phyloP scores from a whole-genome alignment of 1,284 basidiomycete genomes.

The Ganoderma meredithae region DNA sequence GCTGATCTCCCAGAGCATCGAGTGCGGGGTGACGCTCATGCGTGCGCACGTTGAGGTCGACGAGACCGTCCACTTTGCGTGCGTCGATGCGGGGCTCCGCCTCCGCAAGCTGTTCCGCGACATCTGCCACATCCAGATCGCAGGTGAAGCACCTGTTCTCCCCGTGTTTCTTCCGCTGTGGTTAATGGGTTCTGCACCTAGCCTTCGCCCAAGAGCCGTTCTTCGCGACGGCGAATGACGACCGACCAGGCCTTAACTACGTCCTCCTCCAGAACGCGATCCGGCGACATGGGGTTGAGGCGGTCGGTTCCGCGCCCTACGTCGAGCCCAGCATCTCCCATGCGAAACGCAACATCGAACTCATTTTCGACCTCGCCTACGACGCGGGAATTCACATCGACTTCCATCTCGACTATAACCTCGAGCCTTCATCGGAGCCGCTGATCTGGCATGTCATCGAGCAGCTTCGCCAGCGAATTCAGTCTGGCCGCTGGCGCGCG shows the following conservation, averaged over 20 bases:
- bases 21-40: slow-evolving; percentile 67
- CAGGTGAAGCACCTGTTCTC: slow-evolving; percentile 48
- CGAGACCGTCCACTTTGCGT: slow-evolving; percentile 54
- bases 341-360: slow-evolving; percentile 60
- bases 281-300: slow-evolving; percentile 48
- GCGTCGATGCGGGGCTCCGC: slow-evolving; percentile 57
- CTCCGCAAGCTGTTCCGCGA: slow-evolving; percentile 53
- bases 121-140: slow-evolving; percentile 62
- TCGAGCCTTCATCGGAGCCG: slow-evolving; percentile 56
- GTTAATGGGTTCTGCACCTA: slow-evolving; percentile 37
- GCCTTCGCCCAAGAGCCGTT: slow-evolving; percentile 71
- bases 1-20: slow-evolving; percentile 62
- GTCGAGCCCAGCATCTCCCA: slow-evolving; percentile 58
- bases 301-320: slow-evolving; percentile 69
- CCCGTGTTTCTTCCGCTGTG: not conserved
- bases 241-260: slow-evolving; percentile 52
- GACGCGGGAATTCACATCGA: slow-evolving; percentile 54
- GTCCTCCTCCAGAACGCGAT: slow-evolving; percentile 51
- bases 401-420: slow-evolving; percentile 74
- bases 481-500: slow-evolving; percentile 32
- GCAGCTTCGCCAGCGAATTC: slow-evolving; percentile 41
- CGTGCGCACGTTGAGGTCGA: slow-evolving; percentile 75
- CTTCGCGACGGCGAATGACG: slow-evolving; percentile 47
- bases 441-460: slow-evolving; percentile 62
- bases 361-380: slow-evolving; percentile 57